Evolutionary conservation across 257 asterid genomes (phyloP).

Genomic region (Orobanche coerulescens): DNA sequence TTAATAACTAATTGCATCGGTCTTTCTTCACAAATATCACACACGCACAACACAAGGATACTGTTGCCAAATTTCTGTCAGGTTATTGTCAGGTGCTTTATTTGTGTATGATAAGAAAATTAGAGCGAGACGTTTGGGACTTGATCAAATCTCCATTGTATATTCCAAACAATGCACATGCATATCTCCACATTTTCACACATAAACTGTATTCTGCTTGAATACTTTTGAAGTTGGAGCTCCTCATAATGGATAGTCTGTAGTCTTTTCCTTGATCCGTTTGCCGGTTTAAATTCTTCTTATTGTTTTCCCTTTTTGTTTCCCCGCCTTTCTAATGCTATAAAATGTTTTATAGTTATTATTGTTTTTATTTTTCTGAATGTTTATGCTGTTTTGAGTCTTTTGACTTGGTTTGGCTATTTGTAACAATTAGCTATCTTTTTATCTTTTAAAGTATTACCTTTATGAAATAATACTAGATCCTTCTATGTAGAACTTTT

Average conservation of each 20-base stretch:
- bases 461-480: too few relatives aligned
- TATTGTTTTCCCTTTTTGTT: too few relatives aligned
- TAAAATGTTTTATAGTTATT: neutral
- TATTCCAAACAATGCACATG: neutral
- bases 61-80: neutral
- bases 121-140: neutral
- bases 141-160: neutral
- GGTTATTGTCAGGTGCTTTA: neutral
- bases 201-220: neutral
- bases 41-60: neutral
- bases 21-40: neutral
- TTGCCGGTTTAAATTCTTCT: neutral
- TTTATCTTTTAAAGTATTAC: too few relatives aligned
- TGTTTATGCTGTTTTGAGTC: too few relatives aligned
- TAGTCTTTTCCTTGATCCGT: too few relatives aligned
- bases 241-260: neutral
- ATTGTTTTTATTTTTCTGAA: neutral
- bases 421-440: too few relatives aligned
- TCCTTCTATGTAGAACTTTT: neutral
- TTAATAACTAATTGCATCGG: neutral
- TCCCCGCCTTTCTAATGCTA: neutral
- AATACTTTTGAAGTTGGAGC: conserved; percentile 3
- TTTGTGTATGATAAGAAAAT: neutral
- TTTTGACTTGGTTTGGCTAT: too few relatives aligned
- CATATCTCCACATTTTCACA: neutral